Base-by-base conservation (phyloP, 495 filamentous ascomycete species). In the Pseudomonodictys pantanalensis region DNA sequence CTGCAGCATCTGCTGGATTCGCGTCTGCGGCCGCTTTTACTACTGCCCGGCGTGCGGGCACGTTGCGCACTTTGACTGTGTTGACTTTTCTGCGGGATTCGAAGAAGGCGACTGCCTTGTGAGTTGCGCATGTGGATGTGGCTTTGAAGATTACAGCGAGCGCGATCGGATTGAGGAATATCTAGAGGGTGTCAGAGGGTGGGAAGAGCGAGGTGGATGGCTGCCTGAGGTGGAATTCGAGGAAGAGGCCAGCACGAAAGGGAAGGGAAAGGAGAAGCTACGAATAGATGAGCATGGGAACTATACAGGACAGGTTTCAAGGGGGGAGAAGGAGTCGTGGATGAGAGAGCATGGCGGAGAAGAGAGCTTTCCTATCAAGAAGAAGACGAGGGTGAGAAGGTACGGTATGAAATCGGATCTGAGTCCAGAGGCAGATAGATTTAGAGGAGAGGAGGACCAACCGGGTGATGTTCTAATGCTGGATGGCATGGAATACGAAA, bases 1-100 rank as follows among this genome's bases (percentile, higher is more conserved):
- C 17, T 64, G 61, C 43, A 59, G 54, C 29, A 59, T 64, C 2
- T 64, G 61, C 43, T 64, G 61, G 61, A 51, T 64, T 12, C 48
- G 49, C 8, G 49, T 64, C 30, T 45, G 28, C 8, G 61, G 61
- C n/a, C 47, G 61, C 26, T 58, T 64, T 24, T 58, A 54, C 44
- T 32, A 58, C 2, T 64, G 61, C 30, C 54, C 54, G 1, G 33
- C 38, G 3, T 64, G 61, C 38, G 47, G 54, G 0, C 61, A 64
- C 23, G 55, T 64, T 12, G 54, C 61, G 18, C 61, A 64, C 45
- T 64, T 64, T 32, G 54, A 58, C 8, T 64, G 61, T 49, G 43
- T 64, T 5, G 15, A 24, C 18, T 20, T n/a, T 12, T 9, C 20
- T 22, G 9, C 20, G 15, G 38, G 3, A 18, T 12, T 15, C 15